Evolutionary conservation across 2,329 filamentous ascomycete genomes (phyloP), one percentile per base, ranked within the genome.

Genomic region (Diaporthe sp.): DNA sequence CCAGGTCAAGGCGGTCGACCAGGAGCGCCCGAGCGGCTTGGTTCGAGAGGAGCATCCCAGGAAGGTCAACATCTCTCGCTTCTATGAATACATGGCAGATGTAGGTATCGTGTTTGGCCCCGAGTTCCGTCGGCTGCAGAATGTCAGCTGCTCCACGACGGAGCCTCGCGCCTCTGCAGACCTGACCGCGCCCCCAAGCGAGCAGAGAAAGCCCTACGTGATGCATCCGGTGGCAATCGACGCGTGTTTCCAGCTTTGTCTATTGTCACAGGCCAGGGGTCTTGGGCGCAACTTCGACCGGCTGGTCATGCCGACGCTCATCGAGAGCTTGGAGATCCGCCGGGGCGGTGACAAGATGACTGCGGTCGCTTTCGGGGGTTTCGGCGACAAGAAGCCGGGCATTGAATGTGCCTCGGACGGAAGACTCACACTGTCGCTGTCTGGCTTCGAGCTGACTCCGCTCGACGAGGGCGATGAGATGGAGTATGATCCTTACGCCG

Each of bases 11-110:
- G 37, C 58, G 3, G 12, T 61, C 58, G 58, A 61, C 12, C 37
- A 42, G 37, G 58, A 42, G 10, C 37, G 58, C 58, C 22, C 9
- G 7, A 61, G 37, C n/a, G n/a, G 37, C 3, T 25, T 59, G 19
- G 22, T n/a, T 8, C 57, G 57, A 8, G 31, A 59, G 34, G 19
- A 37, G 22, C 10, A 13, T 17, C 57, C 57, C 4, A 59, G 57
- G 34, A 59, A 59, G 57, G 57, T 59, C 57, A 59, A 59, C 17
- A 59, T 59, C 17, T 59, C 57, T n/a, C 57, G 57, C 9, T 59
- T 59, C 57, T 59, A 59, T 22, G 57, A 59, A 22, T 59, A 59
- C 31, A 59, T 59, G 57, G 57, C 34, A n/a, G 57, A 59, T 4
- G 57, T 59, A 22, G 57, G 57, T 13, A 59, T 59, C 12, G 57